Evolutionary conservation across 805 yeast species (phyloP), one percentile per base, ranked within the genome.

Genomic region (Wickerhamomyces subpelliculosus): DNA sequence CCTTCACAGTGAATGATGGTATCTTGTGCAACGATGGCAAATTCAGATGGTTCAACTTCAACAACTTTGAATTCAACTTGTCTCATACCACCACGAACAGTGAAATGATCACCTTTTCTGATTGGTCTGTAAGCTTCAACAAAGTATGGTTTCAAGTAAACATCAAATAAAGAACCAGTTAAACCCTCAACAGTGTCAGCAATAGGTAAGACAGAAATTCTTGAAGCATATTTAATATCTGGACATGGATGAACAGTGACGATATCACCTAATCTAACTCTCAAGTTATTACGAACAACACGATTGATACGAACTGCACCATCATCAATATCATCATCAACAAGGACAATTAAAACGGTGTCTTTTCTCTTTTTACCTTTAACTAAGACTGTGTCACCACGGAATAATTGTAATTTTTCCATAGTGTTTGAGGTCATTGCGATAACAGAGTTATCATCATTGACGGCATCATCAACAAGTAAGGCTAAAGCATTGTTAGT

Each of bases 91-190:
- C 98, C 98, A 62, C 98, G 80, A 20, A 87, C 97, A 34, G 90
- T 79, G 65, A 93, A 93, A 54, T 85, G 84, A 60, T 93, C 98
- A 48, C 97, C 97, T 61, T 89, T 90, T 66, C 97, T 84, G 28
- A 93, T 96, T 4, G 98, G 98, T 67, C 98, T 82, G 67, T 93
- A 93, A 40, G 98, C 97, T 67, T 93, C 99, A 32, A 93, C 97
- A 60, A 93, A 93, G 69, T 93, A 93, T 29, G 98, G 98, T 68
- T 93, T 93, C 61, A 93, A 75, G 69, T 83, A 93, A 19, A 89
- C 96, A 57, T 93, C 99, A 52, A 93, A 93, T 51, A 93, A 70
- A 9, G 96, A 87, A 46, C 98, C 98, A 13, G 97, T 93, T 43
- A 93, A 73, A 46, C 98, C 98, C 68, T 93, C 98, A 49, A 93